Percentiles rank a stretch among this genome's conserved stretches.
These are phyloP conservation scores for Pseudognaphalium luteoalbum DNA, from an alignment of 129 eudicot genomes.

Conservation along the genomic window DNA sequence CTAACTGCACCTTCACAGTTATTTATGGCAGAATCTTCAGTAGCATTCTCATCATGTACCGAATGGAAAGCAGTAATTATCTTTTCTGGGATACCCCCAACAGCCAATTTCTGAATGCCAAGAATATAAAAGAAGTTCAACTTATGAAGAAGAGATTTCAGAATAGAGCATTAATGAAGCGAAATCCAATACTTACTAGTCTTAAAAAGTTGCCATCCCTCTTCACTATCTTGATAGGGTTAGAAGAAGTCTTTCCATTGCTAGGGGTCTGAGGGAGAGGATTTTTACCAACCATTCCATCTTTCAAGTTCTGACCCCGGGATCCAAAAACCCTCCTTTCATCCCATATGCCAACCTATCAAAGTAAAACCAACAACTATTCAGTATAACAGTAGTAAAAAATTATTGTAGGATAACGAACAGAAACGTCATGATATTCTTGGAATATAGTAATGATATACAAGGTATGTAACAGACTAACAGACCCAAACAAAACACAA, in stretches of 20 bases:
- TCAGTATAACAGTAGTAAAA: constrained; percentile 1
- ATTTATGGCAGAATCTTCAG: constrained; percentile 62
- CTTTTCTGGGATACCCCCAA: constrained; percentile 80
- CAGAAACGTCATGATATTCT: not conserved
- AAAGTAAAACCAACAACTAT: constrained; percentile 17
- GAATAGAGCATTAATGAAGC: not conserved
- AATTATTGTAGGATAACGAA: not conserved
- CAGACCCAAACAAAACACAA: too few relatives aligned
- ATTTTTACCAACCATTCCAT: constrained; percentile 63
- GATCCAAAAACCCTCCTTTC: constrained; percentile 96
- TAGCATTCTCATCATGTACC: constrained; percentile 58
- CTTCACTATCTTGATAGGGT: constrained; percentile 82
- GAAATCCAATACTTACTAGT: constrained; percentile 54
- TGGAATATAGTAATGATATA: constrained; percentile 4
- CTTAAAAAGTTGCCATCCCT: constrained; percentile 79
- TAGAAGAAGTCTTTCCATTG: constrained; percentile 45
- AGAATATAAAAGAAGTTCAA: constrained; percentile 22
- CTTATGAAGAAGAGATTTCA: not conserved
- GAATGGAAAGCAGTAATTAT: constrained; percentile 70
- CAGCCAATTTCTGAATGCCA: constrained; percentile 75
- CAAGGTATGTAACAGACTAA: not conserved
- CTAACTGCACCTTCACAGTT: constrained; percentile 57
- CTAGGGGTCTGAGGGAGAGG: constrained; percentile 46
- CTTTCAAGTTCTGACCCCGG: constrained; percentile 83
- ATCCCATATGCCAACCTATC: constrained; percentile 86